Evolutionary conservation across 495 filamentous ascomycete species (phyloP).

Genomic region (Penicillium turbatum): DNA sequence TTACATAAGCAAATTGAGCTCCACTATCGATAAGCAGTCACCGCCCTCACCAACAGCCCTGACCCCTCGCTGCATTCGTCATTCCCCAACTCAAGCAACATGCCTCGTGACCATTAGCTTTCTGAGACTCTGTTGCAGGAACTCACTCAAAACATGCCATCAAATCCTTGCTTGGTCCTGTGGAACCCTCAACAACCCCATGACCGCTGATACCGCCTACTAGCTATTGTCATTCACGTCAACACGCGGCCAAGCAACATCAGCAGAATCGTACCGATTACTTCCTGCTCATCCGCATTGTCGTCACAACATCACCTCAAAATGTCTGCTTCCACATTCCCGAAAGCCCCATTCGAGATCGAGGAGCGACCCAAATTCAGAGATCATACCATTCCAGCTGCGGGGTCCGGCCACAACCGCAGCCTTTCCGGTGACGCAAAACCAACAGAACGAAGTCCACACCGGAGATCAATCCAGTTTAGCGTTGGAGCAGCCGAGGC

Average conservation of each 20-base stretch:
- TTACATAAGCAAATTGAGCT: conserved; percentile 1
- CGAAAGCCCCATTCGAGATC: conserved; percentile 46
- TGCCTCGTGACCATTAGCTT: conserved; percentile 4
- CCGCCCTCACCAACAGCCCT: conserved; percentile 23
- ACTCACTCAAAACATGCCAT: conserved; percentile 2
- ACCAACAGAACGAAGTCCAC: conserved; percentile 17
- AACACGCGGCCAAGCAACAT: neutral
- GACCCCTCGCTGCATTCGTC: conserved; percentile 30
- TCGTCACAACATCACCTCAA: neutral
- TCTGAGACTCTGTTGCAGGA: neutral
- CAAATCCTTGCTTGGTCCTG: conserved; percentile 2
- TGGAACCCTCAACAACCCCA: conserved; percentile 4
- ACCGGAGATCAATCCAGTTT: conserved; percentile 44
- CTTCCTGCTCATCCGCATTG: neutral
- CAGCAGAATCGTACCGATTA: neutral
- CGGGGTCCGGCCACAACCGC: conserved; percentile 18
- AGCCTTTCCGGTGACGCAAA: conserved; percentile 23
- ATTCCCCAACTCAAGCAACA: conserved; percentile 2
- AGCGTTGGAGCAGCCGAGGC: conserved; percentile 30
- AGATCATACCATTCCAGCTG: conserved; percentile 14
- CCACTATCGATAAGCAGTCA: conserved; percentile 25
- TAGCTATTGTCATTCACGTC: neutral
- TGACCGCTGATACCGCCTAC: neutral
- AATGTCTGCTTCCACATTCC: conserved; percentile 31
- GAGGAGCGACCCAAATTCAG: conserved; percentile 47